Evolutionary conservation across 2,329 filamentous ascomycete genomes (phyloP).

Genomic region (Pestalotiopsis sp.): DNA sequence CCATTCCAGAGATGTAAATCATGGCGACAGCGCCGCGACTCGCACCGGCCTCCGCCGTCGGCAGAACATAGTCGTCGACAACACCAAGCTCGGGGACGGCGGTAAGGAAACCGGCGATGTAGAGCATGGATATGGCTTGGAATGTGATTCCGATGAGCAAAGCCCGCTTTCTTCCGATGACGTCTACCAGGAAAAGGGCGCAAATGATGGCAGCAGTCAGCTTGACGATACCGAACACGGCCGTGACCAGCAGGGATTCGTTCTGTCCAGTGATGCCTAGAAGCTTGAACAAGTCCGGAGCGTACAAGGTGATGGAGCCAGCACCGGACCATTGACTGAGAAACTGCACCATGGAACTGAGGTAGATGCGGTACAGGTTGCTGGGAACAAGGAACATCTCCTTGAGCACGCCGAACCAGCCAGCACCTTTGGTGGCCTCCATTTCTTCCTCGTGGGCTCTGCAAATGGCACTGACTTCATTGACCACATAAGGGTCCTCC

Average conservation of each 20-base stretch:
- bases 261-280: constrained; percentile 70
- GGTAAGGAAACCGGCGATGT: constrained; percentile 64
- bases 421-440: constrained; percentile 68
- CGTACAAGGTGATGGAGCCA: constrained; percentile 76
- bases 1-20: constrained; percentile 71
- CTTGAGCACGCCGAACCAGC: constrained; percentile 66
- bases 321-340: constrained; percentile 76
- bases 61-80: constrained; percentile 50
- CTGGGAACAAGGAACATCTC: constrained; percentile 69
- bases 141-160: constrained; percentile 65
- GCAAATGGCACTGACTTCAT: constrained; percentile 67
- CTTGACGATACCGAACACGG: constrained; percentile 77
- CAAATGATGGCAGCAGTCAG: constrained; percentile 68
- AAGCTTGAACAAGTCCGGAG: constrained; percentile 71
- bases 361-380: constrained; percentile 74
- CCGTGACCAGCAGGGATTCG: constrained; percentile 73
- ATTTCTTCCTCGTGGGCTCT: constrained; percentile 69
- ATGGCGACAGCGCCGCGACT: constrained; percentile 72
- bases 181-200: constrained; percentile 78
- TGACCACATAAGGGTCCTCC: constrained; percentile 62
- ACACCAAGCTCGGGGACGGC: constrained; percentile 61
- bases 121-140: constrained; percentile 64
- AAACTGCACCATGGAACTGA: constrained; percentile 70
- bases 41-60: constrained; percentile 50
- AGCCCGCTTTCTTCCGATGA: constrained; percentile 73